phyloP scores from a whole-genome alignment of 345 rosid species.

The Draba incana region DNA sequence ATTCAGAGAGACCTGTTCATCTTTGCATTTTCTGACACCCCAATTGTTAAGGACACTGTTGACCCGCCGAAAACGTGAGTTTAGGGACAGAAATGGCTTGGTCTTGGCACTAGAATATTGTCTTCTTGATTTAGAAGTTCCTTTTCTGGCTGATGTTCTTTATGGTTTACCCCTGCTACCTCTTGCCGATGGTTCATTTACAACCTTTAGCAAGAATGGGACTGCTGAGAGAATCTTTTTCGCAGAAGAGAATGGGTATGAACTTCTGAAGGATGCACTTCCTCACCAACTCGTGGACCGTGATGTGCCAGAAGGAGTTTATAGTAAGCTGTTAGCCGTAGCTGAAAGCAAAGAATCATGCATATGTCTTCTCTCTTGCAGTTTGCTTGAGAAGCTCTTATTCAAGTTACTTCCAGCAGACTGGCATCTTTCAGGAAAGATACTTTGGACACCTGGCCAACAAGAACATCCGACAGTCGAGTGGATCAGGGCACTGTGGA shows the following conservation, averaged over 20 bases:
- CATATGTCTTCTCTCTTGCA: constrained; percentile 75
- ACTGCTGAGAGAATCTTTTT: constrained; percentile 78
- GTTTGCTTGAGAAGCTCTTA: constrained; percentile 83
- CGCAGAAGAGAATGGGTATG: constrained; percentile 67
- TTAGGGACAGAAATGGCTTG: constrained; percentile 63
- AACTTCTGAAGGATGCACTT: constrained; percentile 81
- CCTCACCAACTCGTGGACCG: constrained; percentile 74
- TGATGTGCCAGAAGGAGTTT: constrained; percentile 66
- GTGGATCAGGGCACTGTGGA: constrained; percentile 82
- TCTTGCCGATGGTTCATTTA: constrained; percentile 82
- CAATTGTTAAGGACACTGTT: constrained; percentile 70
- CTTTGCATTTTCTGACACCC: constrained; percentile 78
- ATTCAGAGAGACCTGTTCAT: constrained; percentile 73
- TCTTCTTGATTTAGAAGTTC: constrained; percentile 66
- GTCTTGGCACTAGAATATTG: constrained; percentile 85
- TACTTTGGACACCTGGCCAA: constrained; percentile 80
- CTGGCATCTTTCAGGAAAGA: constrained; percentile 75
- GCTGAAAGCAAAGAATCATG: constrained; percentile 76
- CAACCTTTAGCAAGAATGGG: constrained; percentile 73
- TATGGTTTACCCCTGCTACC: constrained; percentile 86
- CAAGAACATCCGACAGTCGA: constrained; percentile 78
- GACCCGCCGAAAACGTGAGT: constrained; percentile 72
- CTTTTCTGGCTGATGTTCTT: constrained; percentile 54
- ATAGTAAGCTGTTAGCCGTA: constrained; percentile 63
- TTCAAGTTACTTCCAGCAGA: constrained; percentile 82